phyloP scores from a whole-genome alignment of 2,329 filamentous ascomycete species.

The Thermothelomyces thermophilus region DNA sequence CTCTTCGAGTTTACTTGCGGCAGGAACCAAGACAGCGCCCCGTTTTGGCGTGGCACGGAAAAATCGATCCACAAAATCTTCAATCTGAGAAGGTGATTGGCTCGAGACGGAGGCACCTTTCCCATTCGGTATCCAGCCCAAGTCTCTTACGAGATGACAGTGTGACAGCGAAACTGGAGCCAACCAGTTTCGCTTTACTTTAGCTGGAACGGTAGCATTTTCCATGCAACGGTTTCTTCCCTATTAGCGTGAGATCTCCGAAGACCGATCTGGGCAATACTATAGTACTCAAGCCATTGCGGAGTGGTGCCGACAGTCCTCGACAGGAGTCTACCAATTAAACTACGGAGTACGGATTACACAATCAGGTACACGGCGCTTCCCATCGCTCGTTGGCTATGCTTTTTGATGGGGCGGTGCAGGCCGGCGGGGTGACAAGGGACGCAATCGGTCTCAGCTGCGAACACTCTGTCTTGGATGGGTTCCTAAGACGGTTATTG shows the following conservation, averaged over 20 bases:
- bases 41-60: conserved; percentile 18
- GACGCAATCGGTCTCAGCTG: background rate
- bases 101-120: conserved; percentile 7
- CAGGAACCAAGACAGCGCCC: conserved; percentile 24
- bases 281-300: no score
- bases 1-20: conserved; percentile 6
- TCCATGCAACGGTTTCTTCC: background rate
- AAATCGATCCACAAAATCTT: conserved; percentile 15
- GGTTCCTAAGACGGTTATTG: background rate
- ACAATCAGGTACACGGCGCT: background rate
- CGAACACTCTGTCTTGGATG: background rate
- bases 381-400: conserved; percentile 2
- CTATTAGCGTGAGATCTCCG: no score
- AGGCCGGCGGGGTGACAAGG: background rate
- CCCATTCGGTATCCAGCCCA: conserved; percentile 19
- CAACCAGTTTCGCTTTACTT: conserved; percentile 10
- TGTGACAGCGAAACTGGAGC: conserved; percentile 19
- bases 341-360: background rate
- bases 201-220: conserved; percentile 5
- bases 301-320: no score
- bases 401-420: conserved; percentile 4
- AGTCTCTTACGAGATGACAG: conserved; percentile 25
- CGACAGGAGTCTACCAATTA: background rate
- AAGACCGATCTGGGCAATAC: no score
- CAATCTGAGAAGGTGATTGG: conserved; percentile 17